Evolutionary conservation across 345 rosid genomes (phyloP).

Genomic region (Geranium rotundifolium): DNA sequence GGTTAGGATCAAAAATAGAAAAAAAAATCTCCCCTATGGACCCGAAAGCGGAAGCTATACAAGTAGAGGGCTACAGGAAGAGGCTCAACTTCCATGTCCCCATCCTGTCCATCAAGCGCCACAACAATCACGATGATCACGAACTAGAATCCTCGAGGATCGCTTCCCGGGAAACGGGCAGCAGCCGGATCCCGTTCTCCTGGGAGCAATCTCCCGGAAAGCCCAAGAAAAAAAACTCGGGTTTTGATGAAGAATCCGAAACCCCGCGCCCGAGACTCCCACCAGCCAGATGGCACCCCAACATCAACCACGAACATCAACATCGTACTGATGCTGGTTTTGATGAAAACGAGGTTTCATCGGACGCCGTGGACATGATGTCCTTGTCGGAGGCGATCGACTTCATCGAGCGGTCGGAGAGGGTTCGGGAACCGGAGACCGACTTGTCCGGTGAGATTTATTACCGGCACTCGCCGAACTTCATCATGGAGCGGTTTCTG

Average conservation of each 20-base stretch:
- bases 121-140: not conserved
- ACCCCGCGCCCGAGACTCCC: constrained; percentile 66
- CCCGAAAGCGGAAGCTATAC: not conserved
- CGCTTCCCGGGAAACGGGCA: too few species aligned
- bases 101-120: constrained; percentile 56
- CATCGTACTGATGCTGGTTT: constrained; percentile 13
- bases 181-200: constrained; percentile 54
- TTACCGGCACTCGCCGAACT: constrained; percentile 30
- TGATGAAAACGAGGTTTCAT: constrained; percentile 19
- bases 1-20: too few species aligned
- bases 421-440: constrained; percentile 16
- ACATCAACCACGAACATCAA: not conserved
- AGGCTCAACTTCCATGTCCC: constrained; percentile 67
- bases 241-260: constrained; percentile 16
- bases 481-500: constrained; percentile 67
- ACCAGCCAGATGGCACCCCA: constrained; percentile 35
- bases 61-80: constrained; percentile 3
- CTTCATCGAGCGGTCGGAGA: constrained; percentile 44
- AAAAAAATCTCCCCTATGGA: not conserved
- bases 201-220: constrained; percentile 83
- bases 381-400: constrained; percentile 82
- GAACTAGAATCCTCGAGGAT: constrained; percentile 8
- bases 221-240: constrained; percentile 34
- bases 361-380: constrained; percentile 44
- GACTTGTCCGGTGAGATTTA: constrained; percentile 19